Evolutionary conservation across 345 rosid species (phyloP).

Genomic region (Bruguiera parviflora): DNA sequence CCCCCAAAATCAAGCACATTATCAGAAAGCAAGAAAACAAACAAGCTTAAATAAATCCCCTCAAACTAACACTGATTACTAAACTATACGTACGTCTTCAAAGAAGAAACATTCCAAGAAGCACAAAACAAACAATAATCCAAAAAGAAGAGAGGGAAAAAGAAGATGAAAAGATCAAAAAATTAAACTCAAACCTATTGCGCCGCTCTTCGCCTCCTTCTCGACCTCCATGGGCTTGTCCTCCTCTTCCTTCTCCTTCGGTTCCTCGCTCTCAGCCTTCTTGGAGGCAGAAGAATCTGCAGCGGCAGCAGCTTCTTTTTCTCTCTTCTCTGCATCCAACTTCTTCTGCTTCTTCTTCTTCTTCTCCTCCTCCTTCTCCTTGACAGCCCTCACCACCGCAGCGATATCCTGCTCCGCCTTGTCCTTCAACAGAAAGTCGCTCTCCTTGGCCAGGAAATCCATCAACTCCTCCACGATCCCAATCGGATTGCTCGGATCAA

Average conservation of each 20-base stretch:
- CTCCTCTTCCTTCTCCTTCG: background rate
- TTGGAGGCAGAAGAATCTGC: too few relatives aligned
- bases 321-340: constrained; percentile 33
- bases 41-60: background rate
- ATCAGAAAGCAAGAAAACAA: too few relatives aligned
- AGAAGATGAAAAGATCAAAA: background rate
- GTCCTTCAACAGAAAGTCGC: constrained; percentile 55
- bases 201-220: constrained; percentile 12
- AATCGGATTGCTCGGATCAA: constrained; percentile 66
- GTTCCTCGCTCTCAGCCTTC: background rate
- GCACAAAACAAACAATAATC: background rate
- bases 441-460: constrained; percentile 65
- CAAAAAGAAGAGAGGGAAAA: background rate
- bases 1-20: too few relatives aligned
- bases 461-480: constrained; percentile 61
- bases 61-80: background rate
- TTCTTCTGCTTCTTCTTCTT: constrained; percentile 34
- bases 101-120: background rate
- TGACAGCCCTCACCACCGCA: constrained; percentile 44
- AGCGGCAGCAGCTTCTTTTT: constrained; percentile 7
- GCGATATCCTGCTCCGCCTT: constrained; percentile 66
- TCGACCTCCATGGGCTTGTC: constrained; percentile 5
- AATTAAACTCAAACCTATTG: constrained; percentile 3
- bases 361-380: constrained; percentile 38
- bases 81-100: too few relatives aligned